Percentiles rank a stretch among this genome's conserved stretches.
These are phyloP conservation scores for Groenewaldozyma salmanticensis DNA, from an alignment of 805 yeast genomes.

Conservation along the genomic window DNA sequence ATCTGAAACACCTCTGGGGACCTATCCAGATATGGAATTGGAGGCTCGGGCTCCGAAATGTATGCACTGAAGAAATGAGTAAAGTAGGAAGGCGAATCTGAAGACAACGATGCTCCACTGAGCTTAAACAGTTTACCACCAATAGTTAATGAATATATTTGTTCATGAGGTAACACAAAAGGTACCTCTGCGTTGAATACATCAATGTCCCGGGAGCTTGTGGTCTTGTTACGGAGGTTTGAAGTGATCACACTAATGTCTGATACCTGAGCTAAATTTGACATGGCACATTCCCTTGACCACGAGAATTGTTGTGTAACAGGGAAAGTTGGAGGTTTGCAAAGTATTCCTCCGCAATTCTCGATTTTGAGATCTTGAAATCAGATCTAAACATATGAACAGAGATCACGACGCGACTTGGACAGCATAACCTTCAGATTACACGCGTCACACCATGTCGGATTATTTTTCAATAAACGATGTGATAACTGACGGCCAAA, in stretches of 20 bases:
- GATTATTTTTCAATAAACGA: constrained; percentile 27
- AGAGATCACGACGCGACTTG: too few relatives aligned
- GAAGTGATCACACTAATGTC: too few relatives aligned
- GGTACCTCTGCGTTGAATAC: constrained; percentile 20
- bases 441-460: constrained; percentile 8
- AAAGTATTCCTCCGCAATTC: too few relatives aligned
- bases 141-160: constrained; percentile 59
- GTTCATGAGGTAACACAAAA: constrained; percentile 52
- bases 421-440: background rate
- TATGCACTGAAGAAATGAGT: constrained; percentile 49
- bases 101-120: constrained; percentile 77
- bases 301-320: too few relatives aligned
- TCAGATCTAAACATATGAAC: background rate
- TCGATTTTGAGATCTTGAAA: background rate
- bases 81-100: constrained; percentile 84
- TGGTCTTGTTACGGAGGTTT: too few relatives aligned
- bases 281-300: too few relatives aligned
- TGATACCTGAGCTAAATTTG: constrained; percentile 4
- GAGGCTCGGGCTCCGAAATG: constrained; percentile 27
- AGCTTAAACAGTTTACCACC: constrained; percentile 54
- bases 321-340: too few relatives aligned
- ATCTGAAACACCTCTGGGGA: constrained; percentile 58
- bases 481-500: constrained; percentile 33
- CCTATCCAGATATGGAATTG: constrained; percentile 57
- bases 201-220: too few relatives aligned